These are phyloP conservation scores for Microdochium nivale DNA, from an alignment of 2,329 filamentous ascomycete species.

Conservation along the genomic window DNA sequence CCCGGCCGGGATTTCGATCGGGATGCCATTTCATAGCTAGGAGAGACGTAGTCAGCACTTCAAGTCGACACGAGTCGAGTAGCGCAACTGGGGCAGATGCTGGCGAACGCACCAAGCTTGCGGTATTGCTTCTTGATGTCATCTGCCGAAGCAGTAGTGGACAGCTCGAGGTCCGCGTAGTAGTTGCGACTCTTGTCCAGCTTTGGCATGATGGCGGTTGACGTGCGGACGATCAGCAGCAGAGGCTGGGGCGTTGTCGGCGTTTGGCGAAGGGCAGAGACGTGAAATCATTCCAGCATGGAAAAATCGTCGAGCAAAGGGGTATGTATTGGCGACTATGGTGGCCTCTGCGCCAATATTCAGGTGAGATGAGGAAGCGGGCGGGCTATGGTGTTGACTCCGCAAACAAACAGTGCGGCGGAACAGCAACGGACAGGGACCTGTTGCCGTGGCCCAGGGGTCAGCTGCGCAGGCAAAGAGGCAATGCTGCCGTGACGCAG, in stretches of 20 bases:
- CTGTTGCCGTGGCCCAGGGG: too few relatives aligned
- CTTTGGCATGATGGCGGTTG: slow-evolving; percentile 53
- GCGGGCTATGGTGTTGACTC: too few relatives aligned
- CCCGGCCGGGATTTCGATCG: slow-evolving; percentile 78
- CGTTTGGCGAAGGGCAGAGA: slow-evolving; percentile 4
- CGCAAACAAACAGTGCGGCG: too few relatives aligned
- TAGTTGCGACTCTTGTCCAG: slow-evolving; percentile 65
- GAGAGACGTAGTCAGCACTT: slow-evolving; percentile 13
- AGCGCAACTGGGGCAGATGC: not conserved
- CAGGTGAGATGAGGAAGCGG: too few relatives aligned
- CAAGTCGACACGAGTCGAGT: slow-evolving; percentile 3
- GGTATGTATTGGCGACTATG: too few relatives aligned
- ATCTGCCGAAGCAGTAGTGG: slow-evolving; percentile 55
- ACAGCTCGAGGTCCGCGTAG: slow-evolving; percentile 74
- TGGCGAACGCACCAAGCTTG: slow-evolving; percentile 57
- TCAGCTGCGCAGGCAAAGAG: not conserved
- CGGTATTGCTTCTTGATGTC: slow-evolving; percentile 84
- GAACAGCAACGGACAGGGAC: too few relatives aligned
- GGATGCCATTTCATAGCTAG: slow-evolving; percentile 78
- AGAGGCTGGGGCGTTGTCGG: not conserved
- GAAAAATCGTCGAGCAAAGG: too few relatives aligned
- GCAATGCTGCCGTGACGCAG: not conserved
- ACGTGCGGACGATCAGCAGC: slow-evolving; percentile 2
- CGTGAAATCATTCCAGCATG: not conserved
- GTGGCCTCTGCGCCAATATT: too few relatives aligned